phyloP scores from a whole-genome alignment of 495 filamentous ascomycete genomes.

The Penicillium turbatum region DNA sequence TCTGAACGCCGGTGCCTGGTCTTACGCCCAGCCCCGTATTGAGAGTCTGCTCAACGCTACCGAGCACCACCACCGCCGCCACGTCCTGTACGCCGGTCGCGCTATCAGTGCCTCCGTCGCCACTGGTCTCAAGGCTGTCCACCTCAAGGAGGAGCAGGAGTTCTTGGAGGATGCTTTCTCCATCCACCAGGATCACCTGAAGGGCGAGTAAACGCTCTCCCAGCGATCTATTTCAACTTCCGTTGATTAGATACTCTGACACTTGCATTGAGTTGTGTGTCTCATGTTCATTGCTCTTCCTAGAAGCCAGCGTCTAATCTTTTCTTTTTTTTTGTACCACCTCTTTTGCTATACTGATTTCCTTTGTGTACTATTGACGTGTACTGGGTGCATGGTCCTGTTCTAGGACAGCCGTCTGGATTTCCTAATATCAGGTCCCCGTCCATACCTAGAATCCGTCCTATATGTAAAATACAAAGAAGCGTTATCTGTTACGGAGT shows the following conservation, averaged over 20 bases:
- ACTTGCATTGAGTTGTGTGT: slow-evolving; percentile 21
- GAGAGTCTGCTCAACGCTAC: slow-evolving; percentile 94
- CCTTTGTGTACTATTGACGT: slow-evolving; percentile 26
- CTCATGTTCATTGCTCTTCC: slow-evolving; percentile 28
- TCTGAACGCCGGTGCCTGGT: slow-evolving; percentile 93
- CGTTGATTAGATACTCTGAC: neutral
- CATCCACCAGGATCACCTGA: slow-evolving; percentile 55
- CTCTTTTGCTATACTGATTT: slow-evolving; percentile 25
- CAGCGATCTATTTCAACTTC: slow-evolving; percentile 6
- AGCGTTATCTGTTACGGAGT: slow-evolving; percentile 15
- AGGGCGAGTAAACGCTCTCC: slow-evolving; percentile 46
- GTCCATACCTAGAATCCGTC: slow-evolving; percentile 23
- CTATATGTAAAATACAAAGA: slow-evolving; percentile 33
- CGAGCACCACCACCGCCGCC: slow-evolving; percentile 82
- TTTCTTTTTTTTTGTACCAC: slow-evolving; percentile 23
- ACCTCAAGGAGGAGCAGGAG: slow-evolving; percentile 92
- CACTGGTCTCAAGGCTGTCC: slow-evolving; percentile 81
- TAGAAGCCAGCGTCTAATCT: slow-evolving; percentile 32
- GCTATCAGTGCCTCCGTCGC: slow-evolving; percentile 87
- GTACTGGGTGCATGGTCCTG: slow-evolving; percentile 25
- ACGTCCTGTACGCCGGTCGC: slow-evolving; percentile 95
- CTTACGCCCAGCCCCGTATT: slow-evolving; percentile 89
- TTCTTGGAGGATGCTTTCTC: slow-evolving; percentile 72
- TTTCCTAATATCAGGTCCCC: neutral
- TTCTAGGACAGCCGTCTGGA: slow-evolving; percentile 12